Evolutionary conservation across 768 basidiomycete genomes (phyloP).

Genomic region (Dentipellis sp.): DNA sequence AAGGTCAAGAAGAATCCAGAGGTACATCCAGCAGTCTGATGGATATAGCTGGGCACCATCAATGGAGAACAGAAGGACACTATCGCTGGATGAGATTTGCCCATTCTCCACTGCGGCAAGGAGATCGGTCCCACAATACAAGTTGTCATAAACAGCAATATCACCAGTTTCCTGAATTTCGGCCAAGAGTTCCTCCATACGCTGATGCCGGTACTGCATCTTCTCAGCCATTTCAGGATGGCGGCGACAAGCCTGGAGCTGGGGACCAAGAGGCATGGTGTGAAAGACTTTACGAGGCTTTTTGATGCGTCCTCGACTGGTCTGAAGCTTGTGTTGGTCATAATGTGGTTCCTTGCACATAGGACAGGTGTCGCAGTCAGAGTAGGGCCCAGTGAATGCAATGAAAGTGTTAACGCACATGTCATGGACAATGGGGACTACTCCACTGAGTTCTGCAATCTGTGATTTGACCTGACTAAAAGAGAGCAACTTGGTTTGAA

Average conservation of each 20-base stretch:
- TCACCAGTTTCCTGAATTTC: not conserved
- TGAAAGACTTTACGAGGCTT: slow-evolving; percentile 6
- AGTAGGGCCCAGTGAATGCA: slow-evolving; percentile 14
- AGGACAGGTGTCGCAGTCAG: slow-evolving; percentile 9
- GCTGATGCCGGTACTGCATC: slow-evolving; percentile 5
- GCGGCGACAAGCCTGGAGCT: slow-evolving; percentile 10
- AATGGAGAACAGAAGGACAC: slow-evolving; percentile 27
- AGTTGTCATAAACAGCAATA: not conserved
- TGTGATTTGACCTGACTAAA: not conserved
- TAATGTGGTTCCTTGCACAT: slow-evolving; percentile 5
- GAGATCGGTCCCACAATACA: slow-evolving; percentile 18
- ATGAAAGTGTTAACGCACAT: slow-evolving; percentile 13
- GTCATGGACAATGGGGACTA: not conserved
- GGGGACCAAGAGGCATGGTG: slow-evolving; percentile 16
- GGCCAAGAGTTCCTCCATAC: not conserved
- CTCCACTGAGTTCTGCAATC: slow-evolving; percentile 4
- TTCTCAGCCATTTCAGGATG: not conserved
- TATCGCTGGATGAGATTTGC: slow-evolving; percentile 18
- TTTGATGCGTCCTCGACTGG: not conserved
- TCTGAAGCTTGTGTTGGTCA: slow-evolving; percentile 1
- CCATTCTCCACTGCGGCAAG: slow-evolving; percentile 15
- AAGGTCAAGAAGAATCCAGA: slow-evolving; percentile 29
- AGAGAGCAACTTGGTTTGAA: not conserved
- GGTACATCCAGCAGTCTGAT: slow-evolving; percentile 25
- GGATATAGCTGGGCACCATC: slow-evolving; percentile 33